Conservation (phyloP, 2,329 filamentous ascomycete genomes). For the Aureobasidium uvarum region DNA sequence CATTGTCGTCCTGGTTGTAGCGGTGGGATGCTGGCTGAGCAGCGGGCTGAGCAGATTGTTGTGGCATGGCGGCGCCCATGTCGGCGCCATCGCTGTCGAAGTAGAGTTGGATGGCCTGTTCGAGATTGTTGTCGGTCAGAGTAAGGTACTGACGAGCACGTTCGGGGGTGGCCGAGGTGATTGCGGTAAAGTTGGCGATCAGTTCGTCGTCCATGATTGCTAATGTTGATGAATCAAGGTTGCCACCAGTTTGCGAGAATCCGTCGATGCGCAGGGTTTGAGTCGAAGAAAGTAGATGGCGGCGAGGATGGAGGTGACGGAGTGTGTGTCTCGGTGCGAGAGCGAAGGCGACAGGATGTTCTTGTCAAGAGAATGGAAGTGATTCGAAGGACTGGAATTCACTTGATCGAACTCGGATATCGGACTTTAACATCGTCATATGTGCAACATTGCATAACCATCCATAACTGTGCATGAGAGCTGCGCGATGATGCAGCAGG, state of each 20-base stretch:
- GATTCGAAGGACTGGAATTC: conserved; percentile 19
- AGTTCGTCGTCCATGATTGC: conserved; percentile 50
- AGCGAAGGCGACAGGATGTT: background rate
- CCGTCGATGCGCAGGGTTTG: background rate
- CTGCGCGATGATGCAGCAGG: background rate
- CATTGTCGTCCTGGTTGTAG: conserved; percentile 53
- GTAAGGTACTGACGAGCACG: conserved; percentile 80
- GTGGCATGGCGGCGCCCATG: conserved; percentile 41
- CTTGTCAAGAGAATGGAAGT: conserved; percentile 12
- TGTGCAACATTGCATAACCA: background rate
- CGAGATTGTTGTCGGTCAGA: conserved; percentile 77
- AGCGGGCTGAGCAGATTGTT: conserved; percentile 39
- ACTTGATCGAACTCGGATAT: conserved; percentile 18
- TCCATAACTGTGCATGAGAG: background rate
- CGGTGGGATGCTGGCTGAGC: conserved; percentile 37
- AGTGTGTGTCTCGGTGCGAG: background rate
- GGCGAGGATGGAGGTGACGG: background rate
- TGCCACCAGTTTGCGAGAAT: conserved; percentile 8
- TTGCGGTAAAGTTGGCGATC: conserved; percentile 73
- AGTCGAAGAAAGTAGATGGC: background rate
- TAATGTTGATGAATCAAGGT: conserved; percentile 6
- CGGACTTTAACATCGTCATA: conserved; percentile 15
- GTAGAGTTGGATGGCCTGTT: conserved; percentile 84
- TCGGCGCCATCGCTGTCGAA: conserved; percentile 81
- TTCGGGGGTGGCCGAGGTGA: conserved; percentile 72